Evolutionary conservation across 176 grass and related monocot species (phyloP).

Genomic region (Themeda triandra): DNA sequence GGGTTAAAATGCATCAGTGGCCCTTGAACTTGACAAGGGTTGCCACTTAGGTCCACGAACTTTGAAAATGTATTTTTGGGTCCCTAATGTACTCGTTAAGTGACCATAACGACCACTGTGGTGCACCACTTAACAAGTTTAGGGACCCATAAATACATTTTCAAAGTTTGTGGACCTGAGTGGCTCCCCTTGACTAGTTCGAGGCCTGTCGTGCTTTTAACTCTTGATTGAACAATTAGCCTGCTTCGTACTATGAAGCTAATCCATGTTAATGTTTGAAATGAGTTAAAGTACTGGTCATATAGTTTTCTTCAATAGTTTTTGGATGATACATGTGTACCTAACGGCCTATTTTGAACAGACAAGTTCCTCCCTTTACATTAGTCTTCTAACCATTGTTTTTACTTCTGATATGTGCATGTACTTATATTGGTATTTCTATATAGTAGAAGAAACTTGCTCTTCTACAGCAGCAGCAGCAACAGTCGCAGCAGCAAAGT

Average conservation of each 20-base stretch:
- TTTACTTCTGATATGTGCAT: neutral
- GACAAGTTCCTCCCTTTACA: neutral
- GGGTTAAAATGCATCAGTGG: neutral
- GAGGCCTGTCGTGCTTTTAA: neutral
- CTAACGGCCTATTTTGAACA: neutral
- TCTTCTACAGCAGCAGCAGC: constrained; percentile 41
- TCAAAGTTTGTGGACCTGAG: neutral
- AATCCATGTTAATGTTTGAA: neutral
- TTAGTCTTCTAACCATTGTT: constrained; percentile 10
- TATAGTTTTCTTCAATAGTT: too few relatives aligned
- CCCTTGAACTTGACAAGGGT: neutral
- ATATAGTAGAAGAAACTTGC: constrained; percentile 86
- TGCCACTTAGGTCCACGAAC: neutral
- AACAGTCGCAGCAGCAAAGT: constrained; percentile 37
- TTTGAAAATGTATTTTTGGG: neutral
- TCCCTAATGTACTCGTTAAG: neutral
- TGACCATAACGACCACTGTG: neutral
- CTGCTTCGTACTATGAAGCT: neutral
- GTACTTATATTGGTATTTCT: constrained; percentile 58
- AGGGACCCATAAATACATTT: neutral
- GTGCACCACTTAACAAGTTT: neutral
- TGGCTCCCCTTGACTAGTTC: neutral
- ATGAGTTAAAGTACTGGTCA: neutral
- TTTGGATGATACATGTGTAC: constrained; percentile 12
- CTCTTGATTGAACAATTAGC: neutral